Evolutionary conservation across 805 yeast genomes (phyloP), one percentile per base, ranked within the genome.

Genomic region (Teunomyces gatunensis): DNA sequence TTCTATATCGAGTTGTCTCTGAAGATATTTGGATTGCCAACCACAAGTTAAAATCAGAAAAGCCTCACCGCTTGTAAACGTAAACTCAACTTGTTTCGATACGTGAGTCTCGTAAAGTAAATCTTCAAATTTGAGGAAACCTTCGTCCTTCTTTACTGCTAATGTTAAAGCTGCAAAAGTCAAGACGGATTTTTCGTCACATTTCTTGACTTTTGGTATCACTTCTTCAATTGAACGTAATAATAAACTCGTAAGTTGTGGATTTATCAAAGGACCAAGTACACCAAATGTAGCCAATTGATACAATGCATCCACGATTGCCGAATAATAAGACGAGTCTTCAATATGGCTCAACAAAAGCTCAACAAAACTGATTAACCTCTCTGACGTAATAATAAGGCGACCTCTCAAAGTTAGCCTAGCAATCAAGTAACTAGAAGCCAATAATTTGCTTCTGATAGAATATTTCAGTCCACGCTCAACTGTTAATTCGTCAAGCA

Each of bases 61-160:
- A 0, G 96, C 90, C 60, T 92, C 98, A 45, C 98, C 97, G 41
- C 84, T 77, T 0, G 89, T 75, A 54, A 92, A 89, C 17, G 85
- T 66, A 44, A 73, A 79, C 50, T 92, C 97, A n/a, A 81, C 71
- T 50, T 87, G 89, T 52, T 86, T 89, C 0, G 89, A 78, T 4
- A 60, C 62, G 59, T 85, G 83, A 0, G 87, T 75, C 3, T 79
- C 84, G 54, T 75, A 82, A 1, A 89, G 56, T 1, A 64, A 54
- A 6, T 71, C 60, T 39, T 84, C 78, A 47, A 70, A 71, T 1
- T 70, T 60, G 9, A 56, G 53, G 6, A 46, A 53, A 2, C 55
- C 51, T 3, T 39, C 36, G 10, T 13, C 36, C 21, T 27, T 13
- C 11, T 51, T 46, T 11, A 70, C 58, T 1, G 69, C 59, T 33